Percentiles rank a stretch among this genome's conserved stretches.
These are phyloP conservation scores for Alternaria gansuensis DNA, from an alignment of 2,329 filamentous ascomycete species.

Conservation along the genomic window DNA sequence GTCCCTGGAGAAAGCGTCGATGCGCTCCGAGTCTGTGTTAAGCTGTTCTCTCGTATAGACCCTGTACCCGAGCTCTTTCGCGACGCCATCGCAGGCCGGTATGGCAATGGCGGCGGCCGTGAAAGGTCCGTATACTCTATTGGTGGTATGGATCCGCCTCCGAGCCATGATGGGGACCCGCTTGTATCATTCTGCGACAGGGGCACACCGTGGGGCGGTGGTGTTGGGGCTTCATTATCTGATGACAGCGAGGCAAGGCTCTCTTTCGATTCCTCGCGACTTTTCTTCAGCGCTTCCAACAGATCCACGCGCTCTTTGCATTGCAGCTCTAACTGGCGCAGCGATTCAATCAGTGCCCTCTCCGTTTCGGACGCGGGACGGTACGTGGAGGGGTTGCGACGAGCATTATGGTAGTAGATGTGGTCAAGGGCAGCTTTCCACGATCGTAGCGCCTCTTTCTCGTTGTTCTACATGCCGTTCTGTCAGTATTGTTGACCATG, in stretches of 20 bases:
- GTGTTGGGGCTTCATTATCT: slow-evolving; percentile 36
- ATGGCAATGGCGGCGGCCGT: slow-evolving; percentile 69
- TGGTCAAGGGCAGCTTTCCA: slow-evolving; percentile 90
- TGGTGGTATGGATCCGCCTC: slow-evolving; percentile 81
- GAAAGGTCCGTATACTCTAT: slow-evolving; percentile 83
- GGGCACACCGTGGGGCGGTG: slow-evolving; percentile 34
- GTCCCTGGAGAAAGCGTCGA: slow-evolving; percentile 48
- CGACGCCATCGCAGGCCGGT: slow-evolving; percentile 60
- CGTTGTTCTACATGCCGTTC: slow-evolving; percentile 74
- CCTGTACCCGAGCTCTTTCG: slow-evolving; percentile 58
- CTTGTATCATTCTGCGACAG: slow-evolving; percentile 23
- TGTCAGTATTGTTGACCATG: slow-evolving; percentile 10
- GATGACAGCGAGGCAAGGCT: slow-evolving; percentile 37
- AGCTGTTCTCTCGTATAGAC: slow-evolving; percentile 34
- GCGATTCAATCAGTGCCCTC: slow-evolving; percentile 79
- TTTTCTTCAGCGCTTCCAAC: slow-evolving; percentile 78
- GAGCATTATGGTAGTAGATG: slow-evolving; percentile 86
- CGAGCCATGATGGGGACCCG: slow-evolving; percentile 67
- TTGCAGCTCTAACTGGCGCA: slow-evolving; percentile 84
- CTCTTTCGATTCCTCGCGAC: slow-evolving; percentile 62
- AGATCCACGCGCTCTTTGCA: slow-evolving; percentile 93
- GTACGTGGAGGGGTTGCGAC: slow-evolving; percentile 74
- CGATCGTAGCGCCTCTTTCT: slow-evolving; percentile 86
- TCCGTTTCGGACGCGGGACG: slow-evolving; percentile 82
- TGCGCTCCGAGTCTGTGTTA: slow-evolving; percentile 34